These are phyloP conservation scores for Pythium aristosporum DNA, from an alignment of 352 stramenopile genomes.

Conservation along the genomic window DNA sequence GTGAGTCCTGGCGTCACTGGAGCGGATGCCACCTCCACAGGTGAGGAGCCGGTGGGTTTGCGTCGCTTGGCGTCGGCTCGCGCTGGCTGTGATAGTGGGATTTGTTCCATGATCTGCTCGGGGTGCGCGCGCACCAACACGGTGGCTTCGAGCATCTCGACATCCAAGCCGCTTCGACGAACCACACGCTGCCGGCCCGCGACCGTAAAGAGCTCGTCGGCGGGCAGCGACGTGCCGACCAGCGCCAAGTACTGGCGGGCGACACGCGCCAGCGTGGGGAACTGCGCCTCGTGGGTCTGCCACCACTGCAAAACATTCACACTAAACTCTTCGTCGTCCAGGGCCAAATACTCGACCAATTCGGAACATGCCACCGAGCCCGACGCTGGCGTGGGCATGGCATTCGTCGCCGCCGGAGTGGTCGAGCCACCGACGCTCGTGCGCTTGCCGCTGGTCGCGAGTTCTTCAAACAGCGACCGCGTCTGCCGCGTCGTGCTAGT, in stretches of 20 bases:
- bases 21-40: background rate
- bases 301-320: slow-evolving; percentile 26
- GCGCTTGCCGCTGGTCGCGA: slow-evolving; percentile 18
- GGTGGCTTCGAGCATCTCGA: slow-evolving; percentile 5
- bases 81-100: background rate
- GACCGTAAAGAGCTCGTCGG: slow-evolving; percentile 3
- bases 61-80: background rate
- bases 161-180: slow-evolving; percentile 3
- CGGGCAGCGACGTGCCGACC: slow-evolving; percentile 14
- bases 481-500: background rate
- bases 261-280: slow-evolving; percentile 15
- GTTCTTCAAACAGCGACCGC: slow-evolving; percentile 24
- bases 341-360: slow-evolving; percentile 16
- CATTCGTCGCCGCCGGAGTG: background rate
- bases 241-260: slow-evolving; percentile 13
- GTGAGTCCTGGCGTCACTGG: background rate
- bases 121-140: background rate
- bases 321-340: slow-evolving; percentile 21
- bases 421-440: slow-evolving; percentile 7
- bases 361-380: background rate
- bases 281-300: slow-evolving; percentile 15
- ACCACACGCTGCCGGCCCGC: slow-evolving; percentile 11
- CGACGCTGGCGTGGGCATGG: background rate
- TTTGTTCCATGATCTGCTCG: background rate
- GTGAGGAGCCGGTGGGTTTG: background rate